Conservation (phyloP, 2,329 filamentous ascomycete genomes). For the Cercospora nicotianae region DNA sequence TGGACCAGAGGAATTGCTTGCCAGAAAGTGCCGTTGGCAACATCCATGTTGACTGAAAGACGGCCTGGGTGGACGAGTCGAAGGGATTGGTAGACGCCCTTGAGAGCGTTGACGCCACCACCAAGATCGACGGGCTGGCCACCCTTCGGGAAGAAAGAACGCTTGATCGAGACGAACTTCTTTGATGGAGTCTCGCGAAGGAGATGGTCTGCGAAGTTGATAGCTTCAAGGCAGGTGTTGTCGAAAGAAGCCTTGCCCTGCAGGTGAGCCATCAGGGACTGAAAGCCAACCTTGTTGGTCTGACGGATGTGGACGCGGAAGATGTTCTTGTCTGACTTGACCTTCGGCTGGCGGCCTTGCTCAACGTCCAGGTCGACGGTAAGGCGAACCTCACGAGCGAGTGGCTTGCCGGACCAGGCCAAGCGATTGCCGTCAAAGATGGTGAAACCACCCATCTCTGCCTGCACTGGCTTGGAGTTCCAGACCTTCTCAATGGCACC, state of each 20-base stretch:
- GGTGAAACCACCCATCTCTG: slow-evolving; percentile 58
- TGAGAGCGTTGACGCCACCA: slow-evolving; percentile 71
- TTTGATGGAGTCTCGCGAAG: slow-evolving; percentile 76
- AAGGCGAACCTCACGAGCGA: slow-evolving; percentile 44
- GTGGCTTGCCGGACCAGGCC: slow-evolving; percentile 65
- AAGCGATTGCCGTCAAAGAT: slow-evolving; percentile 83
- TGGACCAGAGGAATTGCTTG: slow-evolving; percentile 44
- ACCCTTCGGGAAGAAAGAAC: slow-evolving; percentile 72
- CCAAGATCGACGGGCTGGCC: slow-evolving; percentile 57
- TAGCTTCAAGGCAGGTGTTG: slow-evolving; percentile 69
- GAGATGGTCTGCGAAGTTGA: slow-evolving; percentile 90
- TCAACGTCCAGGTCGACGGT: slow-evolving; percentile 73
- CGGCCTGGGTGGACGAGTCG: slow-evolving; percentile 62
- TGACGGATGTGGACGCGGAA: slow-evolving; percentile 64
- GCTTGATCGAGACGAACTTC: slow-evolving; percentile 69
- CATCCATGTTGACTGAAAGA: slow-evolving; percentile 83
- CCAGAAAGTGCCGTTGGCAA: slow-evolving; percentile 92
- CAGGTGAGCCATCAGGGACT: slow-evolving; percentile 66
- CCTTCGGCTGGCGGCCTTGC: slow-evolving; percentile 45
- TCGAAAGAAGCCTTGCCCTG: slow-evolving; percentile 60
- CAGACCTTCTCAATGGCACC: slow-evolving; percentile 74
- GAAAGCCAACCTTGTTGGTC: slow-evolving; percentile 69
- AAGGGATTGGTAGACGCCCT: slow-evolving; percentile 85
- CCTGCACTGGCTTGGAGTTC: slow-evolving; percentile 62
- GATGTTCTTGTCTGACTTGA: slow-evolving; percentile 44